Percentiles rank a stretch among this genome's conserved stretches.
phyloP scores from a whole-genome alignment of 177 flowering plant genomes.

The Vitis hybrid region DNA sequence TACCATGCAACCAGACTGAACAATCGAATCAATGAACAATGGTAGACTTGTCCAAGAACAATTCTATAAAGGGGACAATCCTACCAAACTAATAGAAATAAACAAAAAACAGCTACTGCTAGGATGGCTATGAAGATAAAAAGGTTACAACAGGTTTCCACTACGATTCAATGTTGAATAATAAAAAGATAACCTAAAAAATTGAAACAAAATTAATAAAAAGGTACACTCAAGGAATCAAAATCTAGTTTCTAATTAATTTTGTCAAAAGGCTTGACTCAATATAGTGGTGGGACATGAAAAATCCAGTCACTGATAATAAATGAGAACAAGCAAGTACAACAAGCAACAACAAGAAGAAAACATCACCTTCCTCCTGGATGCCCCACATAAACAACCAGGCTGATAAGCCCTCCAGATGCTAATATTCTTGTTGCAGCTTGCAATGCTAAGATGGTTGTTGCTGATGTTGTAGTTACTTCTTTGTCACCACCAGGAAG shows the following conservation, averaged over 20 bases:
- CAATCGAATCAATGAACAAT: too few species aligned
- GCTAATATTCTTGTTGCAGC: slow-evolving; percentile 59
- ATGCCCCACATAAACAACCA: slow-evolving; percentile 83
- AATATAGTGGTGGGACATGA: background rate
- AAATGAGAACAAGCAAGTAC: background rate
- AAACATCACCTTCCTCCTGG: slow-evolving; percentile 76
- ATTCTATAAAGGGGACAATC: too few species aligned
- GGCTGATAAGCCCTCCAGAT: slow-evolving; percentile 78
- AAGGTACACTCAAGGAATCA: background rate
- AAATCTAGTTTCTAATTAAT: background rate
- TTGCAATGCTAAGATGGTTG: slow-evolving; percentile 66
- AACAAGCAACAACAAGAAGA: background rate
- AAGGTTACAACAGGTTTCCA: too few species aligned
- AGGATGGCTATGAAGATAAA: too few species aligned
- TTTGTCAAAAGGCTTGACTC: background rate
- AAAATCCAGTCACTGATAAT: background rate
- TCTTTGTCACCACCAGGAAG: slow-evolving; percentile 94
- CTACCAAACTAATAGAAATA: too few species aligned
- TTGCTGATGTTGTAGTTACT: slow-evolving; percentile 58
- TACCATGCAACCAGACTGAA: too few species aligned
- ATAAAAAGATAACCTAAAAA: too few species aligned
- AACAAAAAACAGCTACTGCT: too few species aligned
- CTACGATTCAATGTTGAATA: too few species aligned
- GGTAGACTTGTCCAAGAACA: too few species aligned
- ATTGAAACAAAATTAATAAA: too few species aligned